Evolutionary conservation across 352 stramenopile species (phyloP), one percentile per base, ranked within the genome.

Genomic region (Pythium brachiatum): DNA sequence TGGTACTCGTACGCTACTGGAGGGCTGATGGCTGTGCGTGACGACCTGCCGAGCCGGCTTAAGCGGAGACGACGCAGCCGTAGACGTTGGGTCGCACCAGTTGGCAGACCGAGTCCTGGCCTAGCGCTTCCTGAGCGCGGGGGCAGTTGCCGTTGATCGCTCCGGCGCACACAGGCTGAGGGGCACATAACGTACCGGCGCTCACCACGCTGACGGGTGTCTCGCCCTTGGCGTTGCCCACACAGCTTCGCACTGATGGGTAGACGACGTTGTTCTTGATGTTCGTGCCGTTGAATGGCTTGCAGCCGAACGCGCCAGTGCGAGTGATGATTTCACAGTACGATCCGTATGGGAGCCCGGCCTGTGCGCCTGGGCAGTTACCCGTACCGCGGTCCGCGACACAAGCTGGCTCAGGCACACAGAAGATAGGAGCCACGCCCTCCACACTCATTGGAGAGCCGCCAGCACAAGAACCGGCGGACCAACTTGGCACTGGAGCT

Each of bases 71-170:
- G 32, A 66, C 57, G 36, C 64, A 70, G 27, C 64, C 64, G 29
- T 55, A 70, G 9, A 70, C 64, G 4, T 46, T 46, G 0, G 64
- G 7, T 1, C 8, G 2, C 1, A 70, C 11, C 2, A 53, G n/a
- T 0, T n/a, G 23, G 53, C 64, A 70, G 7, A 36, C 46, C 3
- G 64, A 56, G 44, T 62, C 43, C 1, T 7, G 15, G 3, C 18
- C 5, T 1, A 70, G 64, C 0, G 20, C 43, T n/a, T 56, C 51
- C 27, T 66, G 64, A 16, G 26, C 29, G 7, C 21, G 27, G 11
- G 64, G 64, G 29, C 64, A 70, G 44, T 66, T 62, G 25, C 61
- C 61, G n/a, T 43, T 52, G 34, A 53, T 27, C 25, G 32, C n/a
- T 8, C 62, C 62, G 6, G 62, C 34, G 31, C 62, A 68, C 34